These are phyloP conservation scores for Aureobasidium melanogenum DNA, from an alignment of 2,329 filamentous ascomycete species.

Conservation along the genomic window DNA sequence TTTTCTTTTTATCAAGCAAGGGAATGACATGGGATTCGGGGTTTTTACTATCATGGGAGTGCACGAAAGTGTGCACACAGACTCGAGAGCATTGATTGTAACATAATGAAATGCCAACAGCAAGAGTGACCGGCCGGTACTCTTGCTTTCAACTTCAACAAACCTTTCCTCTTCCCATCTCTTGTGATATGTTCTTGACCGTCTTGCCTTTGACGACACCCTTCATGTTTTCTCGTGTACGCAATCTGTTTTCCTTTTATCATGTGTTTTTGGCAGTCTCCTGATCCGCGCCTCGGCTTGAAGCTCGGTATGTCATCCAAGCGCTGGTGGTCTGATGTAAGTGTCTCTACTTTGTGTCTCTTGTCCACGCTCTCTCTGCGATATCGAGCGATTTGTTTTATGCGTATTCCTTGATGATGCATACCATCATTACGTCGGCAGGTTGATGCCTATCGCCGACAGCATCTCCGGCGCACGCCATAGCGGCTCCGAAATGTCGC, in stretches of 20 bases:
- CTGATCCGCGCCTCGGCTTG: neutral
- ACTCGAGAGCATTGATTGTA: conserved; percentile 27
- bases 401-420: neutral
- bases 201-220: neutral
- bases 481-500: neutral
- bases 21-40: conserved; percentile 16
- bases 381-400: neutral
- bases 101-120: conserved; percentile 26
- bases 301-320: conserved; percentile 5
- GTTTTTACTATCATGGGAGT: conserved; percentile 16
- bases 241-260: too few relatives aligned
- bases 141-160: conserved; percentile 5
- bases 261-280: too few relatives aligned
- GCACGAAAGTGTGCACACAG: conserved; percentile 18
- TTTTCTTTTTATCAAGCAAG: conserved; percentile 10
- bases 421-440: neutral
- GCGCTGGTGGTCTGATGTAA: neutral
- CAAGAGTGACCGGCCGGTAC: conserved; percentile 1
- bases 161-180: neutral
- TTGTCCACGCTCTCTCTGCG: neutral
- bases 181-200: neutral
- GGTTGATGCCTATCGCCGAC: neutral
- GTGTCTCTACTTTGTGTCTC: neutral
- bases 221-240: neutral
- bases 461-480: neutral